Conservation (phyloP, 164 flowering plant genomes). For the Hamamelis virginiana region DNA sequence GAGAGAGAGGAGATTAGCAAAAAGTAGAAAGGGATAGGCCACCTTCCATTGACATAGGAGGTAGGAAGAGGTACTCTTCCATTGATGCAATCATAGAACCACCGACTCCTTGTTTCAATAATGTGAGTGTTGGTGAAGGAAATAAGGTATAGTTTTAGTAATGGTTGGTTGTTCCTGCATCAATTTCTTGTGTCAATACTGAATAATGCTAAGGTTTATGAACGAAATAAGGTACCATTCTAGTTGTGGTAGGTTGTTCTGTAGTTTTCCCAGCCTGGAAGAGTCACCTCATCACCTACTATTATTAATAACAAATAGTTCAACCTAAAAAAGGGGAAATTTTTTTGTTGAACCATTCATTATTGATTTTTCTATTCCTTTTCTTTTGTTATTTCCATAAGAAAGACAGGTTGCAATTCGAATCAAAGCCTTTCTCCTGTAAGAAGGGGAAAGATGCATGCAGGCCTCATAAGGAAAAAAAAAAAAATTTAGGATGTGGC, state of each 20-base stretch:
- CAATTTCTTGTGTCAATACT: slow-evolving; percentile 14
- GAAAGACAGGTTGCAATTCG: too few relatives aligned
- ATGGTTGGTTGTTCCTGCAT: slow-evolving; percentile 15
- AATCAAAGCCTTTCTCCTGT: too few relatives aligned
- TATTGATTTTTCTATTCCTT: too few relatives aligned
- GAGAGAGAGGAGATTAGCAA: background rate
- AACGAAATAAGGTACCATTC: background rate
- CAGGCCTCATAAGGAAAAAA: too few relatives aligned
- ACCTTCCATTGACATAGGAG: background rate
- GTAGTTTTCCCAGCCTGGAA: slow-evolving; percentile 15
- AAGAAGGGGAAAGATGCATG: too few relatives aligned
- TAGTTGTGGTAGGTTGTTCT: slow-evolving; percentile 10
- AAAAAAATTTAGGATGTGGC: too few relatives aligned
- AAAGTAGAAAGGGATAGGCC: background rate
- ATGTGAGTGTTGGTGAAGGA: slow-evolving; percentile 12
- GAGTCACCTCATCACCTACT: background rate
- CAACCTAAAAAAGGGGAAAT: too few relatives aligned
- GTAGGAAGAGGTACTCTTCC: slow-evolving; percentile 6
- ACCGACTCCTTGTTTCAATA: slow-evolving; percentile 16
- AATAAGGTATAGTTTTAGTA: slow-evolving; percentile 2
- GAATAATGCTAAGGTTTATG: slow-evolving; percentile 13
- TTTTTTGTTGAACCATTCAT: too few relatives aligned
- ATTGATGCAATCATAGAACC: slow-evolving; percentile 8
- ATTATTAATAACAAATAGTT: too few relatives aligned
- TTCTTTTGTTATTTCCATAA: too few relatives aligned